Evolutionary conservation across 108 stramenopile genomes (phyloP).

Genomic region (Parietichytrium sp.): DNA sequence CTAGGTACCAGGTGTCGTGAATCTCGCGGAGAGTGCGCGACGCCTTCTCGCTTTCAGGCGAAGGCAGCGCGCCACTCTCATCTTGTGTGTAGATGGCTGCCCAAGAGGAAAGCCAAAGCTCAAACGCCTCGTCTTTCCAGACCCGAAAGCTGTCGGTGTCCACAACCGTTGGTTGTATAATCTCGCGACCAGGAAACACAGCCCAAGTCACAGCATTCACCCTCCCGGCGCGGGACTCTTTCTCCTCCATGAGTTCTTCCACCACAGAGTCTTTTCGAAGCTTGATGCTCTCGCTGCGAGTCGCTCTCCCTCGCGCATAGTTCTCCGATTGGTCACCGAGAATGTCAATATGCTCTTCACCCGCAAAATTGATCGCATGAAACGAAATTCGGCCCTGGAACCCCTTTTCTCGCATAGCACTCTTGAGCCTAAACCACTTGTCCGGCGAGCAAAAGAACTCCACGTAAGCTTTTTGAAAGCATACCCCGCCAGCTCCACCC

Average conservation of each 20-base stretch:
- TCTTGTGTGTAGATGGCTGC: constrained; percentile 21
- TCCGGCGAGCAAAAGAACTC: constrained; percentile 52
- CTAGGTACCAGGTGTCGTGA: constrained; percentile 83
- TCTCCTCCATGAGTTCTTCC: constrained; percentile 29
- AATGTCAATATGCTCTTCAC: constrained; percentile 36
- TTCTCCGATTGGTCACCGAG: neutral
- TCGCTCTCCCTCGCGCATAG: neutral
- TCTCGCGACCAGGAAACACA: constrained; percentile 52
- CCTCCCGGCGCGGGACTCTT: neutral
- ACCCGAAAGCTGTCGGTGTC: constrained; percentile 49
- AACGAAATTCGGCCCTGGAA: constrained; percentile 17
- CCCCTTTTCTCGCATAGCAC: neutral
- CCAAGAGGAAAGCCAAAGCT: constrained; percentile 50
- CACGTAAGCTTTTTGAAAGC: constrained; percentile 53
- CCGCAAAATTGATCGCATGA: constrained; percentile 45
- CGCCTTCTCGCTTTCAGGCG: constrained; percentile 65
- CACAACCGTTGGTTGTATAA: constrained; percentile 55
- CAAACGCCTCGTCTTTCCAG: constrained; percentile 50
- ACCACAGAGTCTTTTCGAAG: constrained; percentile 2
- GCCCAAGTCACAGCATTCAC: constrained; percentile 58
- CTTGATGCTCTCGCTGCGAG: too few relatives aligned
- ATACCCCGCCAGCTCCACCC: constrained; percentile 45
- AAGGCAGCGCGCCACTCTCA: neutral
- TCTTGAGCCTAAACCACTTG: neutral
- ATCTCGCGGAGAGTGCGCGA: constrained; percentile 76